A percentile compares a stretch with the other conserved stretches of the same genome.
Conservation (phyloP, 2,329 filamentous ascomycete genomes). For the Colletotrichum trifolii region DNA sequence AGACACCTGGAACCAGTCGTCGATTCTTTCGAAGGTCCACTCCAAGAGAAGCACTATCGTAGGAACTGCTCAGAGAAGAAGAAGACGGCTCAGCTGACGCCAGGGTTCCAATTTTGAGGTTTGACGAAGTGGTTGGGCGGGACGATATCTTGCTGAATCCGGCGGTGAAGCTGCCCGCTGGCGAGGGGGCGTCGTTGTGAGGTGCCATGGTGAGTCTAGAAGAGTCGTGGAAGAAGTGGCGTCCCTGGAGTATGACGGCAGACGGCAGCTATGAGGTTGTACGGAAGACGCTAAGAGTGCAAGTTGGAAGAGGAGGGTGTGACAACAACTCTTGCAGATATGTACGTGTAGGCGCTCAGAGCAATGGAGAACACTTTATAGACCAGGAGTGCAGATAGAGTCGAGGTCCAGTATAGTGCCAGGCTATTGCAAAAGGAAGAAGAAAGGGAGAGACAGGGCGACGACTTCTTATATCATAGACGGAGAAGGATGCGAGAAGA, state of each 20-base stretch:
- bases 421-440: too few relatives aligned
- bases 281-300: not conserved
- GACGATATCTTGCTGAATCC: slow-evolving; percentile 51
- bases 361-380: too few relatives aligned
- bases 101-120: slow-evolving; percentile 44
- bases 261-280: slow-evolving; percentile 3
- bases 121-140: slow-evolving; percentile 46
- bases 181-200: slow-evolving; percentile 60
- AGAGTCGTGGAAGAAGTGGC: not conserved
- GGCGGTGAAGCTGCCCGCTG: slow-evolving; percentile 56
- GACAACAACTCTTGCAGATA: not conserved
- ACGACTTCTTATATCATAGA: slow-evolving; percentile 17
- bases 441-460: not conserved
- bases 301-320: not conserved
- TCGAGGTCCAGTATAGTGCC: too few relatives aligned
- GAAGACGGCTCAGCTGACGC: slow-evolving; percentile 45
- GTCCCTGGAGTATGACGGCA: slow-evolving; percentile 13
- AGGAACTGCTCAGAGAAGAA: slow-evolving; percentile 55
- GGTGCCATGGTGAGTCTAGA: slow-evolving; percentile 52
- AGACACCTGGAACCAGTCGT: slow-evolving; percentile 66
- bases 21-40: slow-evolving; percentile 48
- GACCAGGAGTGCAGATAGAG: too few relatives aligned
- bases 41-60: slow-evolving; percentile 51
- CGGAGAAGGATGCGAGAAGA: not conserved
- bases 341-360: too few relatives aligned